These are phyloP conservation scores for Taxawa tesnikishii DNA, from an alignment of 2,329 filamentous ascomycete genomes.

Conservation along the genomic window DNA sequence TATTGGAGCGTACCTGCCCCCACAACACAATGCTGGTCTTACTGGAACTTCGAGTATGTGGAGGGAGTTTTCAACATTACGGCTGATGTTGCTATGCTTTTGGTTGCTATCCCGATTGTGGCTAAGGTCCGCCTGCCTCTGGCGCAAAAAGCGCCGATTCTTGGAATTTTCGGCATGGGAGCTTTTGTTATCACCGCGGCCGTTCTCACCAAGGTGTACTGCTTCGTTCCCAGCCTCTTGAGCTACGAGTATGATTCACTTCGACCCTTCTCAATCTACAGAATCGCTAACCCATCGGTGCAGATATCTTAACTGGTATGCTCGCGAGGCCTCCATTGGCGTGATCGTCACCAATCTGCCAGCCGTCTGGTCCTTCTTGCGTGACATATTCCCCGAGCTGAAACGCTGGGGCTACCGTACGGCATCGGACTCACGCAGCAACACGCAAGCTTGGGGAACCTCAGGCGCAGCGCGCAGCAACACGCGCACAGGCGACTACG, in stretches of 20 bases:
- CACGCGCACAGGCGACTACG: neutral
- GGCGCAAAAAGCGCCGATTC: constrained; percentile 8
- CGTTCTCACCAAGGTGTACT: constrained; percentile 10
- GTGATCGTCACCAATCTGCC: constrained; percentile 10
- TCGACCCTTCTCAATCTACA: neutral
- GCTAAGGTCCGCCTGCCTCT: constrained; percentile 7
- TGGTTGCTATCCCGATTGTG: constrained; percentile 9
- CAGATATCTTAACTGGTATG: constrained; percentile 9
- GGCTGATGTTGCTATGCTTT: constrained; percentile 8
- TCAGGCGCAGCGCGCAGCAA: neutral
- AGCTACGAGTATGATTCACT: constrained; percentile 2
- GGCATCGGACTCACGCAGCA: neutral
- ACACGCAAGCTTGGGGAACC: neutral
- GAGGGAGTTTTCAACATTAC: constrained; percentile 10
- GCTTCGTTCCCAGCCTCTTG: constrained; percentile 5
- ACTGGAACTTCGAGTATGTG: constrained; percentile 8
- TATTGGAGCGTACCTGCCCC: constrained; percentile 9
- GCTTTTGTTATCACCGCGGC: constrained; percentile 10
- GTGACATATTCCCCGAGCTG: neutral
- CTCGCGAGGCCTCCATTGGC: constrained; percentile 8
- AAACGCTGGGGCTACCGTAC: neutral
- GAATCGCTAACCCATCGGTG: constrained; percentile 1
- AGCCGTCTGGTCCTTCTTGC: constrained; percentile 7
- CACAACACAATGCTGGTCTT: constrained; percentile 8
- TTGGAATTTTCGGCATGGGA: constrained; percentile 10